Conservation (phyloP, 1,284 basidiomycete species). For the Neonothopanus nambi region DNA sequence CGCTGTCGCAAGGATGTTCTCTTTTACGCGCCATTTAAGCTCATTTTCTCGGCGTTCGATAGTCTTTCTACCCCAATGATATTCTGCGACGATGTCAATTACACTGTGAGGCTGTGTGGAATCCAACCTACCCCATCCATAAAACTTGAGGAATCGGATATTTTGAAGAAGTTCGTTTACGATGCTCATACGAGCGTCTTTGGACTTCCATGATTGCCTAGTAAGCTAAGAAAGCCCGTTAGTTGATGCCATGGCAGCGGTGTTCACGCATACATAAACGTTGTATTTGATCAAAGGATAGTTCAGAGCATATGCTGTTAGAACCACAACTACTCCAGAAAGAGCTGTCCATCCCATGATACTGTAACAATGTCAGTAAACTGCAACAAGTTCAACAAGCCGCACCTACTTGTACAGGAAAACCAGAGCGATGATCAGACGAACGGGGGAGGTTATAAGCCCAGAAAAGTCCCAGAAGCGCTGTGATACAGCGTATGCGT, state of each 20-base stretch:
- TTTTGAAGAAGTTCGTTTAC: constrained; percentile 82
- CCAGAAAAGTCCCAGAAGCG: constrained; percentile 72
- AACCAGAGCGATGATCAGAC: constrained; percentile 69
- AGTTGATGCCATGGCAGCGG: background rate
- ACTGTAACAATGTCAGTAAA: constrained; percentile 35
- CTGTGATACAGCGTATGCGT: constrained; percentile 69
- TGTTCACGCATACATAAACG: constrained; percentile 49
- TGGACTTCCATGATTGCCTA: constrained; percentile 64
- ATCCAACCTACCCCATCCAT: constrained; percentile 61
- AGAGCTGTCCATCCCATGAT: constrained; percentile 84
- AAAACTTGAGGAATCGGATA: constrained; percentile 70
- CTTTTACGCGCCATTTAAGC: constrained; percentile 62
- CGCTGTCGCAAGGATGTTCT: constrained; percentile 56
- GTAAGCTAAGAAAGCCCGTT: constrained; percentile 45
- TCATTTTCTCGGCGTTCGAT: constrained; percentile 55
- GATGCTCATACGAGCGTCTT: constrained; percentile 73
- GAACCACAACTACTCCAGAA: constrained; percentile 72
- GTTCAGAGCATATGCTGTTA: constrained; percentile 66
- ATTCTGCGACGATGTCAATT: constrained; percentile 34
- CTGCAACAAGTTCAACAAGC: background rate
- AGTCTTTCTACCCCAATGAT: constrained; percentile 54
- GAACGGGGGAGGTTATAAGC: constrained; percentile 71
- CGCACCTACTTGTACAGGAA: constrained; percentile 72
- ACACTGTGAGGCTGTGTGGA: constrained; percentile 1
- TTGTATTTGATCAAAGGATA: constrained; percentile 67